Evolutionary conservation across 176 grass and related monocot species (phyloP).

Genomic region (Zea mays): Zm-B73-REFERENCE-NAM-5.0 NC_050104.1:152770501-152771000

Average conservation of each 20-base stretch:
- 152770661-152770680: conserved; percentile 33
- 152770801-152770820: neutral
- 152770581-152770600: conserved; percentile 1
- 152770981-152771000: neutral
- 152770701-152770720: neutral
- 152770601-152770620: neutral
- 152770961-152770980: neutral
- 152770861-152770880: neutral
- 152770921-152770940: neutral
- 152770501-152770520: too few relatives aligned
- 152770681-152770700: conserved; percentile 19
- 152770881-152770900: neutral
- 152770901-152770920: neutral
- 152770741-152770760: neutral
- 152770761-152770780: conserved; percentile 10
- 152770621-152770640: neutral
- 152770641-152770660: neutral
- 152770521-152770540: too few relatives aligned
- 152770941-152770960: conserved; percentile 6
- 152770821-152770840: neutral
- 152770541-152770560: neutral
- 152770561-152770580: conserved; percentile 9
- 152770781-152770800: neutral
- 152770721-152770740: neutral
- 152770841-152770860: neutral